Conservation (phyloP, 2,329 filamentous ascomycete genomes). For the Colletotrichum tabaci region DNA sequence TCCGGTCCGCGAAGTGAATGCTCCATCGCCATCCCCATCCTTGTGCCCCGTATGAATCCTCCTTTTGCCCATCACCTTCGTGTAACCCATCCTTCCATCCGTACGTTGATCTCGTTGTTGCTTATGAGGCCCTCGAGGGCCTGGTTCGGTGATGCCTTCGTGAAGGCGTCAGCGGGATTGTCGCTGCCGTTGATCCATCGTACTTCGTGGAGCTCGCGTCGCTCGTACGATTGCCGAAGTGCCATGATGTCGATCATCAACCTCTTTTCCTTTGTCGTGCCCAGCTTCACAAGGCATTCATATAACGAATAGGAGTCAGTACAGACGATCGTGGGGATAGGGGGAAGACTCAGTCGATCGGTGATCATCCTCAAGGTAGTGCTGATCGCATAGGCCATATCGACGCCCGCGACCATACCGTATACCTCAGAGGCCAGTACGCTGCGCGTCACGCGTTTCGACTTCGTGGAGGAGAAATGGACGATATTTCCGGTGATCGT, state of each 20-base stretch:
- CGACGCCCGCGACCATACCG: too few relatives aligned
- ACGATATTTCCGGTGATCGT: too few relatives aligned
- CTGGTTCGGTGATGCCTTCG: not conserved
- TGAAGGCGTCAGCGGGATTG: not conserved
- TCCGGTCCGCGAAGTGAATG: too few relatives aligned
- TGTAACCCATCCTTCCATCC: not conserved
- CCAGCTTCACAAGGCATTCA: constrained; percentile 41
- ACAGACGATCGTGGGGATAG: constrained; percentile 18
- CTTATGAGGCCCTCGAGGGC: not conserved
- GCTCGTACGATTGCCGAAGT: constrained; percentile 42
- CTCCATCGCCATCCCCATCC: too few relatives aligned
- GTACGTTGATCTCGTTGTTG: not conserved
- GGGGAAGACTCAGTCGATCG: accelerated
- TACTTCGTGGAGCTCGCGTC: constrained; percentile 38
- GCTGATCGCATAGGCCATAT: not conserved
- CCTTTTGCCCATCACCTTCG: not conserved
- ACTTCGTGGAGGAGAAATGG: too few relatives aligned
- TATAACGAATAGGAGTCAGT: constrained; percentile 43
- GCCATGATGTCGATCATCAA: constrained; percentile 45
- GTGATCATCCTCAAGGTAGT: not conserved
- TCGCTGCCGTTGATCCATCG: constrained; percentile 27
- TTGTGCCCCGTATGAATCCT: too few relatives aligned
- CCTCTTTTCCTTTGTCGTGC: constrained; percentile 42
- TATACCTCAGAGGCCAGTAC: not conserved
- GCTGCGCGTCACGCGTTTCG: not conserved